Base-by-base conservation (phyloP, 768 basidiomycete species). In the Boletus patriciae region DNA sequence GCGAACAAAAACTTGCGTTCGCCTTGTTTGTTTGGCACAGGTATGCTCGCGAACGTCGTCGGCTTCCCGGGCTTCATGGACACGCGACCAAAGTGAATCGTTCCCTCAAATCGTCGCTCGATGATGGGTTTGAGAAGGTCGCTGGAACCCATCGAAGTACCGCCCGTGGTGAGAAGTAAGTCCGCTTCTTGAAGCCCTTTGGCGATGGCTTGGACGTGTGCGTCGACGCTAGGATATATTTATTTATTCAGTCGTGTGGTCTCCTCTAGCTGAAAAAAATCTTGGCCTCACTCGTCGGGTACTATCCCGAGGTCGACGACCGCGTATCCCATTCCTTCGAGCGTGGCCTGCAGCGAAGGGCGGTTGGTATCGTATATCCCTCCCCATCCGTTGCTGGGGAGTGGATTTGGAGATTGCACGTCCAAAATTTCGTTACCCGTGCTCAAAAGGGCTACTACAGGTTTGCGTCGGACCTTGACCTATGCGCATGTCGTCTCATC, bases 111-210 rank as follows among this genome's bases (percentile, higher is more conserved):
- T 42, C 87, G 79, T 16, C 85, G 83, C 71, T 96, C 93, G 54
- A 96, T 87, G 55, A 94, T 83, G 2, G 93, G 93, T 70, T 95
- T 94, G 40, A 96, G 73, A 21, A 95, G 78, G 70, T 95, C 93
- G 1, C 84, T 85, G 2, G 92, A 81, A 0, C 93, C 93, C 93
- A 95, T 95, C 2, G 90, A 92, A 5, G 93, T 94, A 5, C 93
- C 93, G 12, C 93, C 93, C 2, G 93, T 96, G 1, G 90, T 89
- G 12, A 95, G 73, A 15, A 96, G 68, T 9, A 96, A 70, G 65
- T 95, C 93, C 0, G 90, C 88, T 19, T 69, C 64, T 37, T 79
- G 75, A 8, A 90, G 75, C 0, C 86, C 92, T 31, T 70, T 71
- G 57, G 70, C 64, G 46, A 96, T 78, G 3, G 82, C 81, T 11